phyloP scores from a whole-genome alignment of 192 early-diverging fungal genomes.

The Coemansia sp. region DNA sequence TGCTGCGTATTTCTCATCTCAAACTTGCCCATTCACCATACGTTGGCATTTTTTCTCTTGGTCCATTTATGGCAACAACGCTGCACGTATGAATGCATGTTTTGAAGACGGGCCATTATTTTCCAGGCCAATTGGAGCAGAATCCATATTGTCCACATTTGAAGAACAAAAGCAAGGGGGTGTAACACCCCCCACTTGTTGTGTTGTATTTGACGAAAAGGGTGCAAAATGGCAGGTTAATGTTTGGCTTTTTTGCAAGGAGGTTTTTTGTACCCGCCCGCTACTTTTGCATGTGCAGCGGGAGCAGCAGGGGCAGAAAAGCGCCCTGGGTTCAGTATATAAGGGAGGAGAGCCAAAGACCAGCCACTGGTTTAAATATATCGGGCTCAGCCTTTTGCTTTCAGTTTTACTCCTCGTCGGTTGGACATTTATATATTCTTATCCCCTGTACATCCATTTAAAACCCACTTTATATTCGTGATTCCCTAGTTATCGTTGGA shows the following conservation, averaged over 20 bases:
- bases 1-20: not conserved
- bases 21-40: not conserved
- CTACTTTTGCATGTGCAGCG: not conserved
- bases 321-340: not conserved
- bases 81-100: constrained; percentile 24
- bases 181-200: not conserved
- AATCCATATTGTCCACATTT: constrained; percentile 7
- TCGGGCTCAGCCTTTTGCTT: not conserved
- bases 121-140: constrained; percentile 14
- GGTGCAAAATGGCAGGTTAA: constrained; percentile 2
- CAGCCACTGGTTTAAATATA: constrained; percentile 10
- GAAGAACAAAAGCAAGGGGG: not conserved
- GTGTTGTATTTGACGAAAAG: constrained; percentile 11
- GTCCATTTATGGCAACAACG: constrained; percentile 7
- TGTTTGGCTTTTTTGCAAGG: no score
- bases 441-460: not conserved
- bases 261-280: no score
- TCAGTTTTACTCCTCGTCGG: not conserved
- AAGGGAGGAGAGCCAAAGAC: not conserved
- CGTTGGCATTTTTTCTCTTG: not conserved
- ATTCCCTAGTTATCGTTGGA: not conserved
- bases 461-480: not conserved
- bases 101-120: constrained; percentile 12
- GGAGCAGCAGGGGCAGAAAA: not conserved
- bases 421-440: not conserved